Evolutionary conservation across 352 stramenopile species (phyloP), one percentile per base, ranked within the genome.

Genomic region (Globisporangium paddicum): DNA sequence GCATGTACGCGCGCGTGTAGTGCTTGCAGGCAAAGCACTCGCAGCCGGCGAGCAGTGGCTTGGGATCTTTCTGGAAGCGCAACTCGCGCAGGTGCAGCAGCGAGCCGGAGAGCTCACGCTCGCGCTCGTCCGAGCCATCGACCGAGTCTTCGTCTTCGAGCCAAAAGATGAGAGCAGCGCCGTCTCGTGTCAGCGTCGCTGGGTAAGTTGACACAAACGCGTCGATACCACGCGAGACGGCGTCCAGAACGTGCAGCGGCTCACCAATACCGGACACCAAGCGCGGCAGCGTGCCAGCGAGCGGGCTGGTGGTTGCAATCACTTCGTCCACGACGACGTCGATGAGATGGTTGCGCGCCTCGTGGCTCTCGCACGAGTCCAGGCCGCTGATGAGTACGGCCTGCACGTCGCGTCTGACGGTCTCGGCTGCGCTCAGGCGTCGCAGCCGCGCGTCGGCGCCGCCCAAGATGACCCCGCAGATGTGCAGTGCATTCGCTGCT

Each of bases 1-100:
- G 90, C 32, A 98, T 77, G 67, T 98, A 98, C 28, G 87, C 82
- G 26, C 88, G 79, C 61, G 76, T 88, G 62, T 90, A 89, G 58
- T 87, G 70, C 40, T 68, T 66, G 63, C 85, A 95, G 8, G 81
- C 74, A 61, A 86, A 93, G 68, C 85, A 95, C 23, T 80, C 62
- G 58, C 85, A 95, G 38, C 72, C 76, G 2, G 52, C 66, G 40
- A 90, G 60, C 21, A 95, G 55, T 28, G 85, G 82, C 13, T 63
- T 58, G 58, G 84, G 79, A 67, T 95, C 85, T 18, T 74, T 75
- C 21, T 75, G 71, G 45, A 86, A 90, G 9, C 70, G 70, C 59
- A 63, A 71, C 64, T 93, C 82, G 18, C 79, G 78, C 34, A 95
- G 50, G 52, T 91, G 79, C 49, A 95, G 56, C 55, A 89, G 62